Conservation (phyloP, 441 rosid species). For the Capsella rubella region DNA sequence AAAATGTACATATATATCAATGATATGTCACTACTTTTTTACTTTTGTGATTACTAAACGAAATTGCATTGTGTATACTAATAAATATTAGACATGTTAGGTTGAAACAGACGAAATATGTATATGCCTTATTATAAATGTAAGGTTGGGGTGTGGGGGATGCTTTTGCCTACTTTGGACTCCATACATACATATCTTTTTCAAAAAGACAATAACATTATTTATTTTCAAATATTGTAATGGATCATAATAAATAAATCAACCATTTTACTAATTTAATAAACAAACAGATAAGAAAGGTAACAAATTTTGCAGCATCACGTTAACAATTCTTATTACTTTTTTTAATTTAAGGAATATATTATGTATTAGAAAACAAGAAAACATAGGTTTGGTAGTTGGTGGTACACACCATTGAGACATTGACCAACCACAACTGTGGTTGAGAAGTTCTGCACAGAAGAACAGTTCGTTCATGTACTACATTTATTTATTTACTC, state of each 20-base stretch:
- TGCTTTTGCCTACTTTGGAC: constrained; percentile 37
- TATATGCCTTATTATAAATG: constrained; percentile 20
- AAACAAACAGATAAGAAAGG: not conserved
- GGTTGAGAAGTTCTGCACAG: not conserved
- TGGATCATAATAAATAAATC: no score
- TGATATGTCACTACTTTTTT: constrained; percentile 12
- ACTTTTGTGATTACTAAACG: constrained; percentile 22
- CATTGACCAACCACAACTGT: constrained; percentile 12
- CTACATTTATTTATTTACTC: not conserved
- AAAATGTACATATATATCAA: not conserved
- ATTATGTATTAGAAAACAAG: not conserved
- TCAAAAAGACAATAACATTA: not conserved
- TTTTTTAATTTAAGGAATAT: not conserved
- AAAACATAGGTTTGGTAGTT: not conserved
- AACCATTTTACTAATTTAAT: not conserved
- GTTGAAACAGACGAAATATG: constrained; percentile 32
- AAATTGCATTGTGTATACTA: constrained; percentile 1
- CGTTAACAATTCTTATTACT: no score
- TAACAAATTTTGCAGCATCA: not conserved
- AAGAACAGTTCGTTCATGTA: not conserved
- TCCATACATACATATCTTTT: constrained; percentile 4
- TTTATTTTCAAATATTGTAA: not conserved
- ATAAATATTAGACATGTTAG: constrained; percentile 14
- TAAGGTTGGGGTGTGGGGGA: constrained; percentile 37
- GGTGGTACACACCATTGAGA: constrained; percentile 5